Percentiles rank a stretch among this genome's conserved stretches.
Conservation (phyloP, 495 filamentous ascomycete genomes). For the Aspergillus olivimuriae region DNA sequence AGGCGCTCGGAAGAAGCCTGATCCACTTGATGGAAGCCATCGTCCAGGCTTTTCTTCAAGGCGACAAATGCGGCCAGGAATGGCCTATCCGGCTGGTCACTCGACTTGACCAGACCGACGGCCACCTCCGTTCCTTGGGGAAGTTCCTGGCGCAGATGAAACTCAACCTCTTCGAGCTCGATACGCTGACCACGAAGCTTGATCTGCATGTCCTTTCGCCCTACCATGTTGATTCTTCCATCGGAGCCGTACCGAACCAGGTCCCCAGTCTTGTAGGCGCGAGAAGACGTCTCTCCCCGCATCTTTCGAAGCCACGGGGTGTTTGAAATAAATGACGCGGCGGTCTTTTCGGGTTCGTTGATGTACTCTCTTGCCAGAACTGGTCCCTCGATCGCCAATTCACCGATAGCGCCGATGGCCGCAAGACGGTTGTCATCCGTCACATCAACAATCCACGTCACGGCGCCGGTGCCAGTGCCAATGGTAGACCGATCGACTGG, state of each 20-base stretch:
- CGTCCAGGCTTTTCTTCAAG: conserved; percentile 5
- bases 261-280: conserved; percentile 23
- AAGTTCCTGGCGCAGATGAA: conserved; percentile 5
- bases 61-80: conserved; percentile 11
- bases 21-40: conserved; percentile 1
- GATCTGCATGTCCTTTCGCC: conserved; percentile 26
- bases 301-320: conserved; percentile 24
- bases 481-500: conserved; percentile 26
- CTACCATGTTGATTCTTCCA: conserved; percentile 13
- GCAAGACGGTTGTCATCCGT: conserved; percentile 22
- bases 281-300: conserved; percentile 1
- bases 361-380: conserved; percentile 36
- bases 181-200: conserved; percentile 41
- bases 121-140: conserved; percentile 3
- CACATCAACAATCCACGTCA: conserved; percentile 35
- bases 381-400: conserved; percentile 41
- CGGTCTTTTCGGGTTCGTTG: conserved; percentile 26
- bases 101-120: conserved; percentile 4
- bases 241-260: conserved; percentile 10
- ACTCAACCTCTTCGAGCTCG: conserved; percentile 38
- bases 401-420: conserved; percentile 39
- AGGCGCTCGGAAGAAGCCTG: conserved; percentile 15
- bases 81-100: conserved; percentile 5
- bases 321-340: conserved; percentile 25
- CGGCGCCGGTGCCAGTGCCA: conserved; percentile 10